Percentiles rank a stretch among this genome's conserved stretches.
Conservation (phyloP, 2,329 filamentous ascomycete genomes). For the Cladosporium phlei region DNA sequence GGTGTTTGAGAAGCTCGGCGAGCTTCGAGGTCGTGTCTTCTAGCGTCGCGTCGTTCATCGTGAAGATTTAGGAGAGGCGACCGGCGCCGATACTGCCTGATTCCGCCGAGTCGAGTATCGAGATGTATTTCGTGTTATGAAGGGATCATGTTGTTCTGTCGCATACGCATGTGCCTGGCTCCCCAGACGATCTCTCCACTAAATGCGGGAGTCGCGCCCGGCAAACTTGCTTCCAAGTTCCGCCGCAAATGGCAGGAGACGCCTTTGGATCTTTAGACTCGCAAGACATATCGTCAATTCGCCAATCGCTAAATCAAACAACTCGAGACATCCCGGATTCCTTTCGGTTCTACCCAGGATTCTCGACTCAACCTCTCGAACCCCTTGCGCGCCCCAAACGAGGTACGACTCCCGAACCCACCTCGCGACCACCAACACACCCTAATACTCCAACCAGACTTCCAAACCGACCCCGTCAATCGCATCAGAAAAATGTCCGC, state of each 20-base stretch:
- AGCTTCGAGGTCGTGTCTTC: slow-evolving; percentile 56
- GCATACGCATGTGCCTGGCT: slow-evolving; percentile 3
- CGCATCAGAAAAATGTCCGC: slow-evolving; percentile 1
- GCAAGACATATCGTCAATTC: too few species aligned
- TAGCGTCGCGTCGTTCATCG: slow-evolving; percentile 27
- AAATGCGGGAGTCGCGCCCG: not conserved
- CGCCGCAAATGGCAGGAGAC: slow-evolving; percentile 6
- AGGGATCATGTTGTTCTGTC: not conserved
- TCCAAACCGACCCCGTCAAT: not conserved
- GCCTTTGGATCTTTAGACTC: not conserved
- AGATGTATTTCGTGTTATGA: not conserved
- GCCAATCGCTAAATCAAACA: too few species aligned
- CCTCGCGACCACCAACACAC: not conserved
- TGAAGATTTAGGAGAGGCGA: slow-evolving; percentile 8
- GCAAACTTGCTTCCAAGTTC: not conserved
- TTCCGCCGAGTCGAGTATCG: not conserved
- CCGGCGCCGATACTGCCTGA: slow-evolving; percentile 1
- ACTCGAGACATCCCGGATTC: too few species aligned
- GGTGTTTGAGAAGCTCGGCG: slow-evolving; percentile 86
- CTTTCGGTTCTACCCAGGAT: too few species aligned
- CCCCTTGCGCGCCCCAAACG: not conserved
- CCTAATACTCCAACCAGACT: not conserved
- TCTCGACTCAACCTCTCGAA: not conserved
- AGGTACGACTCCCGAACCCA: not conserved
- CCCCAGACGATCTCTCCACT: slow-evolving; percentile 12